Base-by-base conservation (phyloP, 2,329 filamentous ascomycete species). In the Penicillium crustosum region DNA sequence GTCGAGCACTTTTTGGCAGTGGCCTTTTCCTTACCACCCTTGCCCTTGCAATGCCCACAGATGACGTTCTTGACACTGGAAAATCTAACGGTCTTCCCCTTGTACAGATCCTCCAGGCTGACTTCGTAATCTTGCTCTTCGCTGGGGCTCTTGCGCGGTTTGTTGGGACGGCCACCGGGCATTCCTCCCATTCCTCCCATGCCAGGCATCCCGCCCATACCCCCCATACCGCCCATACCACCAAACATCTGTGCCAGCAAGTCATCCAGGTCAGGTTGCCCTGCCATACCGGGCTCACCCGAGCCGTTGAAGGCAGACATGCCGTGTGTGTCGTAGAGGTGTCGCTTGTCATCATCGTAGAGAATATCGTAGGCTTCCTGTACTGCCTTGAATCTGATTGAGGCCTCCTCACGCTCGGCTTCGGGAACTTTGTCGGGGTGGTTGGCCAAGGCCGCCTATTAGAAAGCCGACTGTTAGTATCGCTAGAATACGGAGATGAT, bases 311-410 rank as follows among this genome's bases (percentile, higher is more conserved):
- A 97, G 58, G 93, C 94, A 43, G 90, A 86, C 93, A 97, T 97
- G 78, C 94, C 94, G 73, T 96, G 91, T 61, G 86, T 87, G 72
- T 99, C 94, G 80, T 99, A 99, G 61, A 95, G 78, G 56, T 90
- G 84, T 70, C 94, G 89, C 77, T 96, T 97, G 61, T 97, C 87
- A 62, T 97, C 93, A 82, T 99, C 93, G 78, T 86, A 89, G 55
- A 99, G 91, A 73, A 99, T 97, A 74, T 99, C 94, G 81, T 99
- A 99, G 67, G 94, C 94, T 78, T 95, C 89, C 59, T 90, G 93
- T 57, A 96, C 88, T 55, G 87, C 81, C 79, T 99, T 99, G 86
- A 99, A 99, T 72, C 88, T 92, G 71, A 87, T 83, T 75, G 97
- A 94, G 60, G 94, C 91, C 66, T 89, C 89, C 72, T 87, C 88